phyloP scores from a whole-genome alignment of 352 stramenopile species.

The Phytophthora megakarya region DNA sequence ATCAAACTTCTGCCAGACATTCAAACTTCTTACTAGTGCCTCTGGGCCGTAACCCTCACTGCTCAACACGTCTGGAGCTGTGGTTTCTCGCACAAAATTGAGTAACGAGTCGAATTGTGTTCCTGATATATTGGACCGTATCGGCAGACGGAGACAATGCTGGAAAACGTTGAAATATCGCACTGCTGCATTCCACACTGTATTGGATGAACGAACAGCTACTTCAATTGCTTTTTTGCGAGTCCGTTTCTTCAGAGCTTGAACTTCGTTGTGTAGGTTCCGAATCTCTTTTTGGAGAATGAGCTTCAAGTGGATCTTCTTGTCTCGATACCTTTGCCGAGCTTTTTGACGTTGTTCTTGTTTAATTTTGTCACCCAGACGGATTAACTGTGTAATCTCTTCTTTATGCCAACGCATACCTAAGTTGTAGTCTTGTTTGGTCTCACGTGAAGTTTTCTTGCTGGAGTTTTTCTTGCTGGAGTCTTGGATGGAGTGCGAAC shows the following conservation, averaged over 20 bases:
- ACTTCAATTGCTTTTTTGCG: not conserved
- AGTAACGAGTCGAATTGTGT: not conserved
- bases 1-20: not conserved
- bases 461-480: no score
- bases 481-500: no score
- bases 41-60: not conserved
- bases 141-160: not conserved
- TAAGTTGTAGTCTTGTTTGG: not conserved
- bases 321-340: not conserved
- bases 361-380: not conserved
- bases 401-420: not conserved
- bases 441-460: no score
- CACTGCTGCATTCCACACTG: not conserved
- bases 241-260: not conserved
- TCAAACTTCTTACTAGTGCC: not conserved
- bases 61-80: not conserved
- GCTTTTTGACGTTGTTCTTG: not conserved
- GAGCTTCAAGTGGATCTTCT: not conserved
- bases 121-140: not conserved
- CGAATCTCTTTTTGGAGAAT: not conserved
- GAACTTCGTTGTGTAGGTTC: not conserved
- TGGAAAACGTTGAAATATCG: not conserved
- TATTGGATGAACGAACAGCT: not conserved
- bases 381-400: not conserved
- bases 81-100: not conserved